Conservation (phyloP, 148 eudicot species). For the Rhododendron vialii region DNA sequence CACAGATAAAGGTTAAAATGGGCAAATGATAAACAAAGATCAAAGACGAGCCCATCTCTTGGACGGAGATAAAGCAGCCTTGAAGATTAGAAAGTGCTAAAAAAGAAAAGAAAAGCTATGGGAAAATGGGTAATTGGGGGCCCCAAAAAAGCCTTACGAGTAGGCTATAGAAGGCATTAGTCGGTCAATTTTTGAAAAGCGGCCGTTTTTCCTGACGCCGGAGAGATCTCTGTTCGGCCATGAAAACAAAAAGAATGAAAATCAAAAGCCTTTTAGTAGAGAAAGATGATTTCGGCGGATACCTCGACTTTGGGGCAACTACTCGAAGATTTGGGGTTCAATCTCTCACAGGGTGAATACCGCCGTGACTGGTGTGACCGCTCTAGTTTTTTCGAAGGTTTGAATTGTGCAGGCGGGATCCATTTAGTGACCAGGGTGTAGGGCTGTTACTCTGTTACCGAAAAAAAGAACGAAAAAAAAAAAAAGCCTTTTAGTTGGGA, state of each 20-base stretch:
- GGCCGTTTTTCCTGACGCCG: conserved; percentile 4
- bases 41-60: background rate
- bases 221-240: background rate
- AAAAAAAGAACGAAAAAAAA: background rate
- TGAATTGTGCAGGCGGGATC: too few relatives aligned
- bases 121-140: too few relatives aligned
- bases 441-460: too few relatives aligned
- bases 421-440: too few relatives aligned
- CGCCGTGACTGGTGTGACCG: too few relatives aligned
- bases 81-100: background rate
- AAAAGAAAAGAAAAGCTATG: background rate
- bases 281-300: background rate
- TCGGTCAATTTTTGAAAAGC: background rate
- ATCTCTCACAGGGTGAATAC: too few relatives aligned
- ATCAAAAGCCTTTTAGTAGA: background rate
- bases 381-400: too few relatives aligned
- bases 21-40: background rate
- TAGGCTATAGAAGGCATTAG: background rate
- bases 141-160: background rate
- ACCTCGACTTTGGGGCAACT: too few relatives aligned
- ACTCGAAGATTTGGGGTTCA: too few relatives aligned
- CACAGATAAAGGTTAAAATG: background rate
- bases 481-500: background rate
- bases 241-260: background rate
- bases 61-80: background rate